These are phyloP conservation scores for Domatiomyces globalis DNA, from an alignment of 2,329 filamentous ascomycete genomes.

Conservation along the genomic window DNA sequence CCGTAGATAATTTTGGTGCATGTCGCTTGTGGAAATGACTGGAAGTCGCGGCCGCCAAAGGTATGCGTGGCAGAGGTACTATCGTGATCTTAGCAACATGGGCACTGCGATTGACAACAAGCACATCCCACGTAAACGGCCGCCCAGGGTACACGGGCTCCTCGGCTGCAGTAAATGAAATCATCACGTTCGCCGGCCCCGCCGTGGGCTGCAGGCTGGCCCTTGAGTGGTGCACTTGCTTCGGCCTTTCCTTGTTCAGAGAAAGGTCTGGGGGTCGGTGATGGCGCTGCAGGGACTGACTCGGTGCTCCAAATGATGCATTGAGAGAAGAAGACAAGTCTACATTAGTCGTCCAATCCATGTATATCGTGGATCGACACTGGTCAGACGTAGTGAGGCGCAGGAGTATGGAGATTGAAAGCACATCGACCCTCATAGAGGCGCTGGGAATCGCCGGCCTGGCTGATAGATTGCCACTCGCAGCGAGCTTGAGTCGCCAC, in stretches of 20 bases:
- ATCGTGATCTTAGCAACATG: conserved; percentile 41
- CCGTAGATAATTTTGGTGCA: conserved; percentile 31
- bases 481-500: conserved; percentile 36
- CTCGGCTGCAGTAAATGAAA: conserved; percentile 42
- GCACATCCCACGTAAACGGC: conserved; percentile 42
- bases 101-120: conserved; percentile 46
- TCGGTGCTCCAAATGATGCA: conserved; percentile 33
- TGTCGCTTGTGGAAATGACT: conserved; percentile 23
- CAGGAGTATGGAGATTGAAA: conserved; percentile 36
- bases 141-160: conserved; percentile 35
- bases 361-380: conserved; percentile 32
- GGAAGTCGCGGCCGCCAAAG: not conserved
- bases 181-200: conserved; percentile 26
- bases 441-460: conserved; percentile 7
- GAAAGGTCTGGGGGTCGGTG: conserved; percentile 33
- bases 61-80: conserved; percentile 32
- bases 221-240: conserved; percentile 5
- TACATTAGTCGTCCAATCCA: conserved; percentile 36
- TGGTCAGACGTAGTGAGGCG: conserved; percentile 27
- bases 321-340: conserved; percentile 36
- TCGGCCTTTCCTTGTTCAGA: conserved; percentile 18
- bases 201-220: conserved; percentile 5
- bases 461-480: conserved; percentile 15
- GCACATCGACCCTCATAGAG: conserved; percentile 18
- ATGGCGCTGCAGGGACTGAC: conserved; percentile 31